These are phyloP conservation scores for Berkeleyomyces basicola DNA, from an alignment of 2,329 filamentous ascomycete species.

Conservation along the genomic window DNA sequence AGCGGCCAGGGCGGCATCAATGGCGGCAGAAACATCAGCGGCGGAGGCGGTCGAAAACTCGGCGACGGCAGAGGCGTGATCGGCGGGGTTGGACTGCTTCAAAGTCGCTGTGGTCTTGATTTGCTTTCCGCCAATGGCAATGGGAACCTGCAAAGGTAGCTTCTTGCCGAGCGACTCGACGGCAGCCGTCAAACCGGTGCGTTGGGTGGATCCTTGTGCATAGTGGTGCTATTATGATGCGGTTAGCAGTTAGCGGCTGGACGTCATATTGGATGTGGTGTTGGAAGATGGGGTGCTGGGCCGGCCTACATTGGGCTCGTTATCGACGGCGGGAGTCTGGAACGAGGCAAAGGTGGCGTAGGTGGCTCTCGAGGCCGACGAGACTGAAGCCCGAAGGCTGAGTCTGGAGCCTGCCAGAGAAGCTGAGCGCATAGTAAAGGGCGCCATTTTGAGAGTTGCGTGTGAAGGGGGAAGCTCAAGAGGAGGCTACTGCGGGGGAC, in stretches of 20 bases:
- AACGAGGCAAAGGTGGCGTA: conserved; percentile 58
- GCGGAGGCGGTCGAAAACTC: conserved; percentile 70
- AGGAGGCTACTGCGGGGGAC: not conserved
- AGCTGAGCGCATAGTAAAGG: conserved; percentile 9
- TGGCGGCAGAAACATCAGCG: conserved; percentile 61
- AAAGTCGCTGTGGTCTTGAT: conserved; percentile 49
- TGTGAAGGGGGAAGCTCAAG: not conserved
- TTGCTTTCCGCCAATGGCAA: conserved; percentile 59
- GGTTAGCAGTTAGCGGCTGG: not conserved
- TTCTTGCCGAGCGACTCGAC: conserved; percentile 52
- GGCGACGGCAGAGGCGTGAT: conserved; percentile 61
- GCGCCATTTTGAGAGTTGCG: conserved; percentile 1
- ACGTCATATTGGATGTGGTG: not conserved
- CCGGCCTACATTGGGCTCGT: conserved; percentile 80
- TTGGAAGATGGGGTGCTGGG: not conserved
- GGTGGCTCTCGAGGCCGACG: conserved; percentile 12
- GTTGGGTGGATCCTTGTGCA: conserved; percentile 62
- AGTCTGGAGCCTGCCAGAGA: conserved; percentile 8
- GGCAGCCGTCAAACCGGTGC: conserved; percentile 58
- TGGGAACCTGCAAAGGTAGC: conserved; percentile 59
- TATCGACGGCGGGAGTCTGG: conserved; percentile 71
- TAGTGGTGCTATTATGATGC: conserved; percentile 57
- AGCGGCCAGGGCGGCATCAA: conserved; percentile 69
- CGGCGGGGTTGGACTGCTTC: conserved; percentile 66
- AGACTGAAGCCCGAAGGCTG: not conserved